A percentile compares a stretch with the other conserved stretches of the same genome.
Evolutionary conservation across 2,329 filamentous ascomycete genomes (phyloP).

Genomic region (Thelonectria blattea): DNA sequence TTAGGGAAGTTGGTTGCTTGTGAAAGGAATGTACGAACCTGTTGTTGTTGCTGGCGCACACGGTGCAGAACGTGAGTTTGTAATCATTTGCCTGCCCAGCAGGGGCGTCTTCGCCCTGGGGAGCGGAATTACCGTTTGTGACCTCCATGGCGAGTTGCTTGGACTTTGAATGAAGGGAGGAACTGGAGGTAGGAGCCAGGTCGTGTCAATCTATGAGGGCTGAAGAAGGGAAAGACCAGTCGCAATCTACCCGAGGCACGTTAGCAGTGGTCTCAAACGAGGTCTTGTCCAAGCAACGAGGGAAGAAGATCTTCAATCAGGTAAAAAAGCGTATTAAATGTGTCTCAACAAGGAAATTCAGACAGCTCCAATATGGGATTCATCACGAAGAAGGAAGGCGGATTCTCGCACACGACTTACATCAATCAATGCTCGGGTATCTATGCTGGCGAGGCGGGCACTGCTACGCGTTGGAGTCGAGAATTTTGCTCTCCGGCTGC

Average conservation of each 20-base stretch:
- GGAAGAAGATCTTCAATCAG: constrained; percentile 39
- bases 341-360: constrained; percentile 68
- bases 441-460: constrained; percentile 5
- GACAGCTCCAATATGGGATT: constrained; percentile 79
- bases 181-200: constrained; percentile 10
- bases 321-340: constrained; percentile 61
- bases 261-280: constrained; percentile 17
- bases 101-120: constrained; percentile 50
- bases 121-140: constrained; percentile 47
- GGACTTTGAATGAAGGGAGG: constrained; percentile 28
- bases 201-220: constrained; percentile 33
- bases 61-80: constrained; percentile 96
- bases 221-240: background rate
- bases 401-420: constrained; percentile 34
- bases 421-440: constrained; percentile 2
- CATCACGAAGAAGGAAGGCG: constrained; percentile 49
- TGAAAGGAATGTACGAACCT: constrained; percentile 60
- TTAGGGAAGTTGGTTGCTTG: background rate
- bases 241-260: constrained; percentile 17
- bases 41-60: constrained; percentile 99
- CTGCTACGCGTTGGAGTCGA: constrained; percentile 14
- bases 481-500: constrained; percentile 16
- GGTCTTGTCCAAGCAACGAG: background rate
- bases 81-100: constrained; percentile 65
- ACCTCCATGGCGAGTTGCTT: constrained; percentile 46